These are phyloP conservation scores for Aaosphaeria arxii DNA, from an alignment of 2,329 filamentous ascomycete species.

Conservation along the genomic window DNA sequence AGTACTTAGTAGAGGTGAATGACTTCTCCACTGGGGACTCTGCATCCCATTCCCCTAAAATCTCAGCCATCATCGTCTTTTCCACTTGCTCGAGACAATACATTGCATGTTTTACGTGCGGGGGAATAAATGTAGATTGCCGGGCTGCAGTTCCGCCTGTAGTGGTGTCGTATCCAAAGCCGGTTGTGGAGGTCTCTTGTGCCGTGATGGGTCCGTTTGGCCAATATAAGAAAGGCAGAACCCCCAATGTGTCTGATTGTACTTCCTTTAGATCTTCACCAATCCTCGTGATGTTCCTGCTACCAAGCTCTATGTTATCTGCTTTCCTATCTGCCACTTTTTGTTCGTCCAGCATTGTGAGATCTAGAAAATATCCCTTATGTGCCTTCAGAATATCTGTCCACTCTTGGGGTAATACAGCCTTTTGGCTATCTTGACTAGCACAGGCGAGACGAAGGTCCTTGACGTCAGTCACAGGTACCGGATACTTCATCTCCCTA, in stretches of 20 bases:
- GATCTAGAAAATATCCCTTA: constrained; percentile 18
- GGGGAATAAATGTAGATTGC: not conserved
- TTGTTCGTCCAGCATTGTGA: constrained; percentile 6
- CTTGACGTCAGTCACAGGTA: not conserved
- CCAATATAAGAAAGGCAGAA: constrained; percentile 31
- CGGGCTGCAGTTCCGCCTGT: not conserved
- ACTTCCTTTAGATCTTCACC: not conserved
- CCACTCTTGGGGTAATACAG: constrained; percentile 18
- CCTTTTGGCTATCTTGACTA: constrained; percentile 1
- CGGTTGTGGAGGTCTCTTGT: not conserved
- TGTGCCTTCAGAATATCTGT: constrained; percentile 9
- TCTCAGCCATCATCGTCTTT: constrained; percentile 17
- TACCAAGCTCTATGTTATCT: not conserved
- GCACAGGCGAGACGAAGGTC: constrained; percentile 9
- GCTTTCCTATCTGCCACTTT: not conserved
- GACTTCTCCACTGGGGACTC: constrained; percentile 13
- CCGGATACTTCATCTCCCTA: constrained; percentile 11
- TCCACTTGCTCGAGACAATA: constrained; percentile 21
- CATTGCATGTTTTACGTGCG: constrained; percentile 4
- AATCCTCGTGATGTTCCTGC: not conserved
- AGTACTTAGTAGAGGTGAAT: constrained; percentile 24
- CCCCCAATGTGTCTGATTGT: not conserved
- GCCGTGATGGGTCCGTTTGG: constrained; percentile 2
- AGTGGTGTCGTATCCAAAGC: no score
- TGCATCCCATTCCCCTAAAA: constrained; percentile 4